Conservation (phyloP, 169 alveolate species). For the Plasmodium yoelii region DNA sequence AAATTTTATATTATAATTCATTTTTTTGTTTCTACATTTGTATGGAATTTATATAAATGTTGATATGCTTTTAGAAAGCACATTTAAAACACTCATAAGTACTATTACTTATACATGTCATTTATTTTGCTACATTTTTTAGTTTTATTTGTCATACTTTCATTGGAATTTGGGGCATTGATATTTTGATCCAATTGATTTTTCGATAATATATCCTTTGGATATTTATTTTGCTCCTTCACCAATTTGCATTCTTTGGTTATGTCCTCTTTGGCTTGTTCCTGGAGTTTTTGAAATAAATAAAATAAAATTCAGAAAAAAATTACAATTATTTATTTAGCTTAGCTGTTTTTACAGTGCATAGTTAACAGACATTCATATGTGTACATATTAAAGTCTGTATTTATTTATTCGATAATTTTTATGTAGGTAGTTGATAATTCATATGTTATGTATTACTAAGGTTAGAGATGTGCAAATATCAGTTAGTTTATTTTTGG, state of each 20-base stretch:
- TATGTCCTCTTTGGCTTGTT: conserved; percentile 55
- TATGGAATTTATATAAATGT: neutral
- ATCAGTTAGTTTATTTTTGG: conserved; percentile 59
- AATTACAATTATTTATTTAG: too few species aligned
- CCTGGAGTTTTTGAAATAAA: conserved; percentile 14
- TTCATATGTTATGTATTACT: conserved; percentile 9
- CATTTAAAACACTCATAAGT: neutral
- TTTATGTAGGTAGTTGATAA: neutral
- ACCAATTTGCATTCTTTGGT: conserved; percentile 24
- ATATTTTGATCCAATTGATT: too few species aligned
- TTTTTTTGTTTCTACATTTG: conserved; percentile 10
- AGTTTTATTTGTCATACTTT: neutral
- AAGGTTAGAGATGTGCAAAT: conserved; percentile 67
- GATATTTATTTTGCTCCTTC: conserved; percentile 18
- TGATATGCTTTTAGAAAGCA: neutral
- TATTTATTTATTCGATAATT: conserved; percentile 3
- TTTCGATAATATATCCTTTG: too few species aligned
- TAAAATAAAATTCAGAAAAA: neutral
- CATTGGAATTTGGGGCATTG: too few species aligned
- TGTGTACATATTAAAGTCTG: neutral
- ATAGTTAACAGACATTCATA: neutral
- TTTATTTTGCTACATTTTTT: neutral
- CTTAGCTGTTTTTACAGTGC: too few species aligned
- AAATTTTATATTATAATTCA: conserved; percentile 4
- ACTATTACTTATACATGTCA: neutral